Evolutionary conservation across 1,139 yeast species (phyloP).

Genomic region (Spathaspora sp.): DNA sequence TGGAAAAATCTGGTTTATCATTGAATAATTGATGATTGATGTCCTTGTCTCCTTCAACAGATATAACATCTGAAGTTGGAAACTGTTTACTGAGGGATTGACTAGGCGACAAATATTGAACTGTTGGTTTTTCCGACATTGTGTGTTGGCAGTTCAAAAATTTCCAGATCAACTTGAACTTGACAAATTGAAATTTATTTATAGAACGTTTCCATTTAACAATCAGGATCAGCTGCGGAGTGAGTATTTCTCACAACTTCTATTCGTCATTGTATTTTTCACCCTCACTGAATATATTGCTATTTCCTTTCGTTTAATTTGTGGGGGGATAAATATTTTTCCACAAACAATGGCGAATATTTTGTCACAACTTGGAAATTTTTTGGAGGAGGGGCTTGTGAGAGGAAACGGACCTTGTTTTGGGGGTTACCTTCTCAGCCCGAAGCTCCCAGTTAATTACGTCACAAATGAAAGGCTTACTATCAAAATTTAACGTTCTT

Average conservation of each 20-base stretch:
- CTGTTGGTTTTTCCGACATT: conserved; percentile 9
- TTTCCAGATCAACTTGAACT: background rate
- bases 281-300: background rate
- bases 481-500: background rate
- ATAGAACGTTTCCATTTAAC: background rate
- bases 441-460: background rate
- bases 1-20: conserved; percentile 28
- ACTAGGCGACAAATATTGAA: conserved; percentile 8
- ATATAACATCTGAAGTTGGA: background rate
- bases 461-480: background rate
- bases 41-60: background rate
- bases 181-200: background rate
- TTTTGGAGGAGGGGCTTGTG: background rate
- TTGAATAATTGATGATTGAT: conserved; percentile 13
- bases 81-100: background rate
- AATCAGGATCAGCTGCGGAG: background rate
- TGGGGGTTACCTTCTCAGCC: too few relatives aligned
- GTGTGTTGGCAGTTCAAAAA: background rate
- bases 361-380: background rate
- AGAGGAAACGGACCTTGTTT: background rate
- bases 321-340: conserved; percentile 1
- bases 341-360: background rate
- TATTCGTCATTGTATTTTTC: background rate
- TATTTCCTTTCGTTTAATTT: background rate
- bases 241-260: background rate